Evolutionary conservation across 352 stramenopile species (phyloP).

Genomic region (Phytopythium ostracodes): DNA sequence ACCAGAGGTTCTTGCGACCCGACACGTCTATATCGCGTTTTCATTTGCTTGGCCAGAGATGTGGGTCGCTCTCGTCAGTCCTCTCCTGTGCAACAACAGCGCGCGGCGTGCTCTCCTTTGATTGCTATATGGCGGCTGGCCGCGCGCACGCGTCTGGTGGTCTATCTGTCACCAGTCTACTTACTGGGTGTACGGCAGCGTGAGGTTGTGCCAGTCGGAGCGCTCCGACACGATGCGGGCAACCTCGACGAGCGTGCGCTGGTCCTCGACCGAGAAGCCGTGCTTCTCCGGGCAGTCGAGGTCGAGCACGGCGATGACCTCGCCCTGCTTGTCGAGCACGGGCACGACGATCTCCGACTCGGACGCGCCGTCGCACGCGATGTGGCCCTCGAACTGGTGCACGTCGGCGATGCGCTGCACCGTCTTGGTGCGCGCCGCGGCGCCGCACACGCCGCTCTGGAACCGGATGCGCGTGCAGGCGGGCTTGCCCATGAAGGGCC

Average conservation of each 20-base stretch:
- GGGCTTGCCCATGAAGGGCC: constrained; percentile 79
- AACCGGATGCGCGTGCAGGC: constrained; percentile 79
- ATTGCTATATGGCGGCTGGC: background rate
- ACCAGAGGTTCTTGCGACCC: background rate
- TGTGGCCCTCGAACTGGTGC: constrained; percentile 74
- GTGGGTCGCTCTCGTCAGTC: background rate
- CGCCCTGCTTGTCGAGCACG: constrained; percentile 53
- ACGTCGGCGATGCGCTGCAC: constrained; percentile 76
- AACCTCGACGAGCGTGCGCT: constrained; percentile 61
- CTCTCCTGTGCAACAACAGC: background rate
- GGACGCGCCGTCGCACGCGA: constrained; percentile 77
- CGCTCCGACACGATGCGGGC: constrained; percentile 47
- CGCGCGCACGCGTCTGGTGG: background rate
- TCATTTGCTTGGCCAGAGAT: background rate
- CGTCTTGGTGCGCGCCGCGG: constrained; percentile 53
- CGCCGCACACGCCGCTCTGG: constrained; percentile 68
- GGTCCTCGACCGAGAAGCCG: constrained; percentile 69
- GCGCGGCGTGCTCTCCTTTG: too few species aligned
- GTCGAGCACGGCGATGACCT: constrained; percentile 73
- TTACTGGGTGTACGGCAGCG: constrained; percentile 49
- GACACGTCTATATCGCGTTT: background rate
- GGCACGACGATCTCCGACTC: constrained; percentile 81
- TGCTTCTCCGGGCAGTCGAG: constrained; percentile 69
- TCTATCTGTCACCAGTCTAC: background rate
- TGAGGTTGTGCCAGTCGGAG: constrained; percentile 66